These are phyloP conservation scores for Kluyveromyces lactis DNA, from an alignment of 805 yeast genomes.

Conservation along the genomic window DNA sequence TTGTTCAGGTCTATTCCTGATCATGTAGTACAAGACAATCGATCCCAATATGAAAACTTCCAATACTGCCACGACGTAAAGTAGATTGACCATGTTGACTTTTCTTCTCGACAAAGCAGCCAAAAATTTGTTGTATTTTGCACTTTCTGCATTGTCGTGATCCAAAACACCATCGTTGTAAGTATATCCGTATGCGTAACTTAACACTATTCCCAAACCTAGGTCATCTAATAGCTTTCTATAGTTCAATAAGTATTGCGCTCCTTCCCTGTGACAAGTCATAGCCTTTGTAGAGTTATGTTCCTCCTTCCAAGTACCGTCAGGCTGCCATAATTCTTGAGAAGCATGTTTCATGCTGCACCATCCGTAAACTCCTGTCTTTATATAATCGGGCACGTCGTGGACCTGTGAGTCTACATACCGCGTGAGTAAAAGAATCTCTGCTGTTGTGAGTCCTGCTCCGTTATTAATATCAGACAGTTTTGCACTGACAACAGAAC, in stretches of 20 bases:
- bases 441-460: slow-evolving; percentile 26
- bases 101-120: slow-evolving; percentile 9
- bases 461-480: slow-evolving; percentile 22
- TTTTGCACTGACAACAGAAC: slow-evolving; percentile 18
- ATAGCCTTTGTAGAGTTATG: slow-evolving; percentile 11
- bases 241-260: slow-evolving; percentile 22
- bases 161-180: slow-evolving; percentile 3
- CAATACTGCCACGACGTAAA: slow-evolving; percentile 11
- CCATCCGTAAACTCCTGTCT: slow-evolving; percentile 18
- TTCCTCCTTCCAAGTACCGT: neutral
- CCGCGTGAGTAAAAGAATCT: slow-evolving; percentile 19
- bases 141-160: neutral
- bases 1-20: slow-evolving; percentile 20
- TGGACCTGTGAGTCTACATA: slow-evolving; percentile 20
- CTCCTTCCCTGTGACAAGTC: slow-evolving; percentile 13
- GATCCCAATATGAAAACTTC: slow-evolving; percentile 10
- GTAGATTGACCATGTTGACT: slow-evolving; percentile 11
- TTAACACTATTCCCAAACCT: slow-evolving; percentile 23
- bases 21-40: slow-evolving; percentile 21
- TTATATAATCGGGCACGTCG: slow-evolving; percentile 22
- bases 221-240: slow-evolving; percentile 16
- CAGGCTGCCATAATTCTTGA: neutral
- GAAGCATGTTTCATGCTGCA: slow-evolving; percentile 16
- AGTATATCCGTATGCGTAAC: slow-evolving; percentile 20
- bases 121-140: slow-evolving; percentile 12